Conservation (phyloP, 2,329 filamentous ascomycete genomes). For the Huntiella savannae region DNA sequence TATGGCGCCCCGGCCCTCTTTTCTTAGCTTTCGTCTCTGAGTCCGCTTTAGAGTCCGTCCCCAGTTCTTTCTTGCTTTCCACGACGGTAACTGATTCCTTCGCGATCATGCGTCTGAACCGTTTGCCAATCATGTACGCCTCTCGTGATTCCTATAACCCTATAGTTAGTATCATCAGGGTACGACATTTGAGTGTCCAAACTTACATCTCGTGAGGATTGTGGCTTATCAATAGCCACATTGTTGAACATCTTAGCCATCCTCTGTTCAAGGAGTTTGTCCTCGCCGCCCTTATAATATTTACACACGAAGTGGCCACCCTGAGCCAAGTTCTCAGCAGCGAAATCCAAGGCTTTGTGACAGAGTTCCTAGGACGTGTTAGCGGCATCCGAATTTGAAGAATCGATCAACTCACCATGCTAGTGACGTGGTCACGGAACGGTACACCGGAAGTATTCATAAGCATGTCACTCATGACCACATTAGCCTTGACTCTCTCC, state of each 20-base stretch:
- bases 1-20: too few species aligned
- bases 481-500: slow-evolving; percentile 11
- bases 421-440: slow-evolving; percentile 77
- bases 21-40: too few species aligned
- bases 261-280: slow-evolving; percentile 56
- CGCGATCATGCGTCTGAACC: slow-evolving; percentile 32
- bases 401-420: slow-evolving; percentile 53
- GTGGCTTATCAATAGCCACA: slow-evolving; percentile 77
- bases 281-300: slow-evolving; percentile 83
- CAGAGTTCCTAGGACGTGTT: slow-evolving; percentile 56
- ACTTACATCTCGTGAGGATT: slow-evolving; percentile 67
- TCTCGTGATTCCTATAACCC: slow-evolving; percentile 56
- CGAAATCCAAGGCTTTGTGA: slow-evolving; percentile 59
- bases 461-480: slow-evolving; percentile 95
- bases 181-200: neutral
- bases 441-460: slow-evolving; percentile 90
- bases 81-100: too few species aligned
- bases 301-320: slow-evolving; percentile 94
- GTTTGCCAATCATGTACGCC: slow-evolving; percentile 65
- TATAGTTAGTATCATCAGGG: slow-evolving; percentile 1
- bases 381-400: slow-evolving; percentile 1
- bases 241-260: slow-evolving; percentile 60
- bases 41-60: too few species aligned
- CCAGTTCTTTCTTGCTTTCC: too few species aligned
- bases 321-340: slow-evolving; percentile 59